These are phyloP conservation scores for Fusarium camptoceras DNA, from an alignment of 2,329 filamentous ascomycete species.

Conservation along the genomic window DNA sequence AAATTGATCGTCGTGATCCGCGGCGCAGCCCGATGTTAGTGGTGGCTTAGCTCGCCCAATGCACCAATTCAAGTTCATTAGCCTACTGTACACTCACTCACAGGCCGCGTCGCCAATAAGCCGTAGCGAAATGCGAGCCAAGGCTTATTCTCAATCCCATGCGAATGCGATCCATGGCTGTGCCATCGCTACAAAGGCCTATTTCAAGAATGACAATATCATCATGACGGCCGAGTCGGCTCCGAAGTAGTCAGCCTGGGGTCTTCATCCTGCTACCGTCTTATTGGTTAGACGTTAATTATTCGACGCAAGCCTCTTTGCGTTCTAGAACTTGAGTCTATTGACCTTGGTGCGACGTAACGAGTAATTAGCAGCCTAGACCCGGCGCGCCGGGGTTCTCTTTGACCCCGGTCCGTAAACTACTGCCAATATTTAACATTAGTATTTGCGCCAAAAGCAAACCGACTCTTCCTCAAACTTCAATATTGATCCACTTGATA, in stretches of 20 bases:
- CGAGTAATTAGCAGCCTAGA: neutral
- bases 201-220: neutral
- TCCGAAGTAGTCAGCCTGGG: neutral
- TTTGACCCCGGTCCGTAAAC: neutral
- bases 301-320: neutral
- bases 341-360: neutral
- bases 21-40: conserved; percentile 1
- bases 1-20: conserved; percentile 4
- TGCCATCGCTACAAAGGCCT: neutral
- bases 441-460: neutral
- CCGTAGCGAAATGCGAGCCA: neutral
- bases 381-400: neutral
- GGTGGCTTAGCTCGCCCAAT: conserved; percentile 24
- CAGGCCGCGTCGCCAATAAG: conserved; percentile 5
- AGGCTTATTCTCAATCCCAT: conserved; percentile 7
- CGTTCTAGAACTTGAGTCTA: neutral
- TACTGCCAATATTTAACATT: neutral
- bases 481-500: neutral
- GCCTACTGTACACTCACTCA: neutral
- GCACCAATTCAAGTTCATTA: neutral
- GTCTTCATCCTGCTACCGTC: neutral
- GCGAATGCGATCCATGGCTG: conserved; percentile 6
- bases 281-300: neutral
- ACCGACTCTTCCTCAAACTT: neutral
- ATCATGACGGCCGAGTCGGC: neutral